These are phyloP conservation scores for Eimeria zaria DNA, from an alignment of 169 alveolate genomes.

Conservation along the genomic window DNA sequence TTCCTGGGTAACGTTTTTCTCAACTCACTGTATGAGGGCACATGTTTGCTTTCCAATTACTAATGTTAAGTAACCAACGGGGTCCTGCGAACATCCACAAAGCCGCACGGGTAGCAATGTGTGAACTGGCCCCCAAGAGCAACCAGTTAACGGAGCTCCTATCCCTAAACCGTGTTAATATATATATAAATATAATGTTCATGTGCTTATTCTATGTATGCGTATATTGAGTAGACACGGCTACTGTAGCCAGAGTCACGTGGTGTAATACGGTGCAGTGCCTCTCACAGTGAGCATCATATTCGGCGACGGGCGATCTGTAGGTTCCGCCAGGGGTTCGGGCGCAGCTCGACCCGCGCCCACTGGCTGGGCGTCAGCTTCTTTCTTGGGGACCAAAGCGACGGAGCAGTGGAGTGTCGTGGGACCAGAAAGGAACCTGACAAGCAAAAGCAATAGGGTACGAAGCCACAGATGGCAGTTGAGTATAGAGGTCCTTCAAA, in stretches of 20 bases:
- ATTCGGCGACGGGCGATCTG: conserved; percentile 73
- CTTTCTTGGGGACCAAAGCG: conserved; percentile 39
- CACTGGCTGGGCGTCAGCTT: conserved; percentile 75
- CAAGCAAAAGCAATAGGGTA: not conserved
- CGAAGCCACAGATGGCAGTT: not conserved
- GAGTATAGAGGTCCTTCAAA: too few relatives aligned
- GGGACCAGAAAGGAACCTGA: conserved; percentile 33
- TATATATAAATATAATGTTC: too few relatives aligned
- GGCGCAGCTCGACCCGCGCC: conserved; percentile 83
- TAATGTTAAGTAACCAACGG: conserved; percentile 61
- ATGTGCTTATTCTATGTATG: too few relatives aligned
- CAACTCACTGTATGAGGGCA: conserved; percentile 75
- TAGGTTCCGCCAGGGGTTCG: conserved; percentile 75
- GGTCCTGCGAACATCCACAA: conserved; percentile 39
- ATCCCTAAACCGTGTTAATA: not conserved
- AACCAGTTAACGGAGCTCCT: not conserved
- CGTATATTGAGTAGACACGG: too few relatives aligned
- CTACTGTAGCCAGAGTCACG: too few relatives aligned
- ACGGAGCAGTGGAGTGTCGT: conserved; percentile 82
- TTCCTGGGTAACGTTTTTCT: too few relatives aligned
- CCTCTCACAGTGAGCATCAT: conserved; percentile 15
- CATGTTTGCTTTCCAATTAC: conserved; percentile 75
- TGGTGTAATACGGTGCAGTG: not conserved
- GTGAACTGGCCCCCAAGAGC: not conserved
- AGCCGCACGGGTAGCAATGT: not conserved